Conservation (phyloP, 192 early-diverging fungal genomes). For the Helicostylum pulchrum region DNA sequence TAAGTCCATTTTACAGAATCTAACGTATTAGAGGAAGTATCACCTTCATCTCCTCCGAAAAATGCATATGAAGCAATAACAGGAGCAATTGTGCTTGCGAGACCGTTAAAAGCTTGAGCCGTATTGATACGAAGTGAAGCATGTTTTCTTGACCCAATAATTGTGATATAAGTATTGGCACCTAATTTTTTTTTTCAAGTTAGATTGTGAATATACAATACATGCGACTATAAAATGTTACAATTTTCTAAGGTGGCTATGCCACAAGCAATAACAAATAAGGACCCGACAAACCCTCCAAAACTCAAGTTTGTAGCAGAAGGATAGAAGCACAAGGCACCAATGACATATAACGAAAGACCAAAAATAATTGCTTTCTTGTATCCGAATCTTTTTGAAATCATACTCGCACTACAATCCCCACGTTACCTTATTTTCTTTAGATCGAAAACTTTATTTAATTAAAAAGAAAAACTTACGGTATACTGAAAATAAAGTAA, state of each 20-base stretch:
- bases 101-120: slow-evolving; percentile 33
- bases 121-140: slow-evolving; percentile 30
- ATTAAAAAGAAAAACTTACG: slow-evolving; percentile 16
- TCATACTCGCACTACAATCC: slow-evolving; percentile 30
- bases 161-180: slow-evolving; percentile 33
- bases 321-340: slow-evolving; percentile 34
- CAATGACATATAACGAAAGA: slow-evolving; percentile 28
- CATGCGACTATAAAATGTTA: slow-evolving; percentile 2
- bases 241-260: slow-evolving; percentile 32
- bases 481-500: slow-evolving; percentile 31
- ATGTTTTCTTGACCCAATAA: slow-evolving; percentile 17
- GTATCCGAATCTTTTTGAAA: slow-evolving; percentile 26
- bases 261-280: slow-evolving; percentile 37
- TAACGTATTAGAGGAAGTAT: neutral
- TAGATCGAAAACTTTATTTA: neutral
- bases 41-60: slow-evolving; percentile 17
- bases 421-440: slow-evolving; percentile 1
- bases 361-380: slow-evolving; percentile 32
- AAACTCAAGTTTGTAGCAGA: slow-evolving; percentile 22
- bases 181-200: slow-evolving; percentile 9
- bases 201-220: neutral
- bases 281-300: slow-evolving; percentile 32
- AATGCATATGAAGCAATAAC: slow-evolving; percentile 34
- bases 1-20: slow-evolving; percentile 32
- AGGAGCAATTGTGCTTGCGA: slow-evolving; percentile 26